Conservation (phyloP, 148 eudicot species). For the Rhododendron kiyosumense region DNA sequence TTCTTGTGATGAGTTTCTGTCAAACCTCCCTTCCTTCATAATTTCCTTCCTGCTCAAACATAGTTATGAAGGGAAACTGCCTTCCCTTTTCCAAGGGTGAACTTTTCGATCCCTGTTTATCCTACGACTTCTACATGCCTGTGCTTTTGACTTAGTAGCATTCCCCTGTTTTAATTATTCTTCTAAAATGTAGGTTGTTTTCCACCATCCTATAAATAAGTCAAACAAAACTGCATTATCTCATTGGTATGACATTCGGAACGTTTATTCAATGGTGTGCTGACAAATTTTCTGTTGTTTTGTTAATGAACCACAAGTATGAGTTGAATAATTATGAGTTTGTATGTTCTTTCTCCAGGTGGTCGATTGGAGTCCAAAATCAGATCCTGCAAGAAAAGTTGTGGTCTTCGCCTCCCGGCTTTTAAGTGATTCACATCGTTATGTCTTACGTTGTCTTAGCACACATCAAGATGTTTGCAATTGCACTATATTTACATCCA, state of each 20-base stretch:
- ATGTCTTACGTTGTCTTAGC: slow-evolving; percentile 75
- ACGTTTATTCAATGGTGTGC: neutral
- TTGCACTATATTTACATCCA: slow-evolving; percentile 75
- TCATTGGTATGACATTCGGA: neutral
- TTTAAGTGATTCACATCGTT: slow-evolving; percentile 91
- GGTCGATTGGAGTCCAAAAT: slow-evolving; percentile 52
- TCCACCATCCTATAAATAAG: neutral
- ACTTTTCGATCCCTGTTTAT: neutral
- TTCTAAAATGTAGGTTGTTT: neutral
- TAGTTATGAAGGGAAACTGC: neutral
- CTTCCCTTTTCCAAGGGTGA: neutral
- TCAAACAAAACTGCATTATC: neutral
- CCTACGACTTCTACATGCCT: neutral
- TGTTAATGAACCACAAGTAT: neutral
- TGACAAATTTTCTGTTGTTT: neutral
- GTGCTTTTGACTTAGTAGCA: neutral
- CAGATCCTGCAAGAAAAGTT: slow-evolving; percentile 48
- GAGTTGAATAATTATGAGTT: neutral
- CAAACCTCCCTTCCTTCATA: neutral
- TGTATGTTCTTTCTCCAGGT: slow-evolving; percentile 36
- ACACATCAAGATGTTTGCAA: slow-evolving; percentile 45
- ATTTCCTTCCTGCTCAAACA: neutral
- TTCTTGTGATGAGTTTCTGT: neutral
- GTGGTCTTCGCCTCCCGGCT: slow-evolving; percentile 76
- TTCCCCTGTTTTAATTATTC: neutral